Base-by-base conservation (phyloP, 1,284 basidiomycete genomes). In the Lignosus rhinocerotis region DNA sequence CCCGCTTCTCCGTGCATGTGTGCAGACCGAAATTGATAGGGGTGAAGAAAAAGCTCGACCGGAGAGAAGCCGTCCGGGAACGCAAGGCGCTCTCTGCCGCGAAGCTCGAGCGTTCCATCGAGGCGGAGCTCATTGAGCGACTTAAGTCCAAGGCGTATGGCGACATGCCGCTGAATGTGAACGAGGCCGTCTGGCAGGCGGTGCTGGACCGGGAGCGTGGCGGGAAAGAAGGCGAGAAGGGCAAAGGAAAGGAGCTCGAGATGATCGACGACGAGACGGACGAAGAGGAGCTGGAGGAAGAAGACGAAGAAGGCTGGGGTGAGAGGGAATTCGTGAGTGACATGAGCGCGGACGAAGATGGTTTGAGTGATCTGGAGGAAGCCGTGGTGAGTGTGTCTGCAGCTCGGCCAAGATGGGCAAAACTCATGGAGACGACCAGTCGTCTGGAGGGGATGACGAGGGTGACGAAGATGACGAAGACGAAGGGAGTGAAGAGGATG, bases 71-170 rank as follows among this genome's bases (percentile, higher is more conserved):
- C 5, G 90, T 89, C 5, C 87, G 96, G 57, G 97, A 99, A 77
- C 86, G 90, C 59, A 99, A 99, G 76, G 97, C 97, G 1, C 85
- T 99, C 17, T 90, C 93, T 1, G 95, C 95, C 1, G 96, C 92
- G 12, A 95, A 88, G 68, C 87, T 99, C 42, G 97, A 99, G 73
- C 92, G 89, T 63, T 91, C 92, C 11, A 98, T 99, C 68, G 93
- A 98, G 73, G 95, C 94, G 72, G 97, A 99, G 73, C 85, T 99
- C 30, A 86, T 99, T 51, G 94, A 96, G 64, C 90, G 97, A 36
- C 82, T 99, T 32, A 96, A 97, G 77, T 90, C 89, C 51, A 98
- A 98, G 73, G 95, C 96, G 10, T 99, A 99, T 71, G 96, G 97
- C 49, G 97, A 99, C 70, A 92, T 93, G 32, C 97, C 96, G 19